Base-by-base conservation (phyloP, 441 rosid species). In the Omphalea diandra region DNA sequence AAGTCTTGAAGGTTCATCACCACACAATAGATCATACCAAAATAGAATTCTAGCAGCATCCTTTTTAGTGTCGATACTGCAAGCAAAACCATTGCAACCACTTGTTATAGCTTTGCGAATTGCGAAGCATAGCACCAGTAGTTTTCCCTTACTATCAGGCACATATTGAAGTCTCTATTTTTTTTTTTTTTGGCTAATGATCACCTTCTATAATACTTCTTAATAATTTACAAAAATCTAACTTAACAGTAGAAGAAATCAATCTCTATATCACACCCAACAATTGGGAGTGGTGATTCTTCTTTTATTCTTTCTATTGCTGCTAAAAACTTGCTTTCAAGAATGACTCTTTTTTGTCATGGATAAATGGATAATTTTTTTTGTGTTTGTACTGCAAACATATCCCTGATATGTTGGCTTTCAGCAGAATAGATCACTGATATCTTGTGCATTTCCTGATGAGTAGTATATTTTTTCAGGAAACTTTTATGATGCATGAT, bases 401-500 rank as follows among this genome's bases (percentile, higher is more conserved):
- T 18, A 46, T 43, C 5, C 24, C 36, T 47, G 22, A 36, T 66
- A 35, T 65, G 6, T n/a, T 14, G 32, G n/a, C 14, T 74, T 47
- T 65, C 29, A 40, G 38, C 29, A 22, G 59, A 54, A 54, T 49
- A 43, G 66, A n/a, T n/a, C n/a, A n/a, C n/a, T n/a, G 47, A 67
- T 75, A 43, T 68, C 33, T 47, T 65, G 53, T 69, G 35, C 63
- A 56, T 67, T 54, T 75, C 15, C 65, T 43, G 22, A 66, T 50
- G 20, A 67, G 20, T 22, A 20, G 38, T 22, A 26, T 1, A 78
- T 67, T 77, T 66, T 79, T 73, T 72, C 92, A 94, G 99, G 98
- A 96, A 85, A 88, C 92, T 70, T 94, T 94, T 83, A 96, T 96
- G 98, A 91, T 94, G 98, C 99, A 96, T 74, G 98, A 96, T 72